A percentile compares a stretch with the other conserved stretches of the same genome.
phyloP scores from a whole-genome alignment of 306 rosid species.

The Ormosia semicastrata region DNA sequence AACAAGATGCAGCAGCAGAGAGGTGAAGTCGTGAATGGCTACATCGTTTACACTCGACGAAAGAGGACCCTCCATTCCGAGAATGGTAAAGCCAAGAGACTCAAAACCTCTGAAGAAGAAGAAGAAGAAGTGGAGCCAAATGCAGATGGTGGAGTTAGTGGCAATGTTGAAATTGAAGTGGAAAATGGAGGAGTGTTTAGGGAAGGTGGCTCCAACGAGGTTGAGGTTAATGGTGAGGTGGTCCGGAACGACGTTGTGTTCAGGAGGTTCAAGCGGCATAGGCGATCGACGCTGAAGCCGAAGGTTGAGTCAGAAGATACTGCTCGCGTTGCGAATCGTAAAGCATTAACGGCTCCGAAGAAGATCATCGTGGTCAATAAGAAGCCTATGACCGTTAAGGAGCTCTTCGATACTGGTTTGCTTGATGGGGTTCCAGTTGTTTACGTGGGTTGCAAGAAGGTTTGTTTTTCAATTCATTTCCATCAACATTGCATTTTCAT shows the following conservation, averaged over 20 bases:
- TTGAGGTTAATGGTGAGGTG: not conserved
- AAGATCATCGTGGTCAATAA: constrained; percentile 47
- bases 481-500: not conserved
- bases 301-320: constrained; percentile 23
- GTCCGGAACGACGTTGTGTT: constrained; percentile 20
- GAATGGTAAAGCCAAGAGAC: constrained; percentile 23
- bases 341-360: constrained; percentile 45
- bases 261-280: constrained; percentile 40
- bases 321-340: constrained; percentile 10
- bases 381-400: constrained; percentile 75
- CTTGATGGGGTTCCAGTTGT: constrained; percentile 90
- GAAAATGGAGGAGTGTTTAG: not conserved
- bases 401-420: constrained; percentile 89
- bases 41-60: constrained; percentile 73
- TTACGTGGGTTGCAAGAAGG: constrained; percentile 91
- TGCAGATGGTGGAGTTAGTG: not conserved
- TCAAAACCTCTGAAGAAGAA: not conserved
- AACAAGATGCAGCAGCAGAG: not conserved
- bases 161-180: not conserved
- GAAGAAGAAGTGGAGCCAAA: constrained; percentile 14
- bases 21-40: constrained; percentile 51
- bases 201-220: constrained; percentile 33
- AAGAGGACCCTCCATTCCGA: constrained; percentile 43
- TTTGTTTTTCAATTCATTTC: not conserved
- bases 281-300: constrained; percentile 40